Base-by-base conservation (phyloP, 345 rosid species). In the Linum lewisii region DNA sequence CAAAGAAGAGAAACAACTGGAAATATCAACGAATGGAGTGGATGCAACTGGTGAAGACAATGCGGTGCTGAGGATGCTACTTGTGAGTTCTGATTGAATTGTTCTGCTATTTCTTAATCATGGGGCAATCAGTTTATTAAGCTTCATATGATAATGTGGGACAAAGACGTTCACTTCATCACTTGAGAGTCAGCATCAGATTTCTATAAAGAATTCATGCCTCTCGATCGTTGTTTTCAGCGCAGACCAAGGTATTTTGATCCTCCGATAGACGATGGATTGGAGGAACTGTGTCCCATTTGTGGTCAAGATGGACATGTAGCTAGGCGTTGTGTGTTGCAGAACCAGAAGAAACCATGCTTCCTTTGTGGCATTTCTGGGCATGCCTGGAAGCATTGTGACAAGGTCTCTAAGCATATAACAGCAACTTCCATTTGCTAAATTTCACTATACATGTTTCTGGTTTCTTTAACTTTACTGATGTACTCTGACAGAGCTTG, bases 181-280 rank as follows among this genome's bases (percentile, higher is more conserved):
- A n/a, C n/a, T n/a, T n/a, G n/a, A 25, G 34, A 23, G 38, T 51
- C 24, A 20, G 24, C 25, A 22, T 36, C 5, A 65, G n/a, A 44
- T 55, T 1, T 60, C 29, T n/a, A 36, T 20, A n/a, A 37, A 47
- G 44, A 5, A 32, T 45, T 51, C 9, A 19, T 32, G 58, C 21
- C 5, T 62, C n/a, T 36, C 8, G 18, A 24, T 2, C 23, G 15
- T 10, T 20, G 50, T 59, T 54, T 54, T 52, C 21, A 69, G 74
- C 52, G 61, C 61, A 66, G 61, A 60, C 74, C 72, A 8, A 72
- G 79, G 51, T 72, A 76, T 19, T 72, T 72, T 42, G 74, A 76
- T 72, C 63, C 69, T 62, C 72, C 69, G 21, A 42, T 16, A 16
- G 32, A 3, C n/a, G 51, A 54, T 19, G 9, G 13, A 50, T 47